Percentiles rank a stretch among this genome's conserved stretches.
These are phyloP conservation scores for Quercus wislizeni DNA, from an alignment of 306 rosid genomes.

Conservation along the genomic window DNA sequence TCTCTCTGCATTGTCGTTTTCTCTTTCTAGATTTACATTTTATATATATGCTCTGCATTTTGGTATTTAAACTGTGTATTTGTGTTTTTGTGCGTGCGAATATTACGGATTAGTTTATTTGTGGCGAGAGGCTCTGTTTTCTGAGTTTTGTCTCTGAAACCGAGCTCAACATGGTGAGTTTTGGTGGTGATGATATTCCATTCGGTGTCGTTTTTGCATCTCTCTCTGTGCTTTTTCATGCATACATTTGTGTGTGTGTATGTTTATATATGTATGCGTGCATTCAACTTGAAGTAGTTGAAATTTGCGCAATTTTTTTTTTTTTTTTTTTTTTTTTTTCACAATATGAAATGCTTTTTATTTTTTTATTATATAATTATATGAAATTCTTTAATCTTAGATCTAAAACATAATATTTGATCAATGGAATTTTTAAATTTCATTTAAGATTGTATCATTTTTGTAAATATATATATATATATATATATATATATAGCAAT, in stretches of 20 bases:
- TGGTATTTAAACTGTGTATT: not conserved
- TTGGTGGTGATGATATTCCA: not conserved
- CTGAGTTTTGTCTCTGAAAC: not conserved
- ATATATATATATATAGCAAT: too few species aligned
- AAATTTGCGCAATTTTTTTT: too few species aligned
- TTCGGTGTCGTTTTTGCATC: not conserved
- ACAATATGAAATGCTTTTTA: too few species aligned
- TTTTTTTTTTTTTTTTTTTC: too few species aligned
- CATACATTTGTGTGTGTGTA: not conserved
- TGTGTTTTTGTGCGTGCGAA: not conserved
- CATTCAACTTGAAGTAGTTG: not conserved
- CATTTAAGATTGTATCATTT: not conserved
- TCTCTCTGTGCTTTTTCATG: not conserved
- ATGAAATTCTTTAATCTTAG: not conserved
- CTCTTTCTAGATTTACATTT: not conserved
- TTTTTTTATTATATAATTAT: not conserved
- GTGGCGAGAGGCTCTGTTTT: not conserved
- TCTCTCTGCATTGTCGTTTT: not conserved
- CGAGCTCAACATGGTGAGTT: constrained; percentile 27
- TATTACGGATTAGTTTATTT: not conserved
- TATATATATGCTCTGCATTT: not conserved
- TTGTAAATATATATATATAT: too few species aligned
- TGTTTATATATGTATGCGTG: too few species aligned
- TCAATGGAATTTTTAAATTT: not conserved
- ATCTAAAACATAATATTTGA: not conserved